phyloP scores from a whole-genome alignment of 495 filamentous ascomycete species.

The Aspergillus sparsus region DNA sequence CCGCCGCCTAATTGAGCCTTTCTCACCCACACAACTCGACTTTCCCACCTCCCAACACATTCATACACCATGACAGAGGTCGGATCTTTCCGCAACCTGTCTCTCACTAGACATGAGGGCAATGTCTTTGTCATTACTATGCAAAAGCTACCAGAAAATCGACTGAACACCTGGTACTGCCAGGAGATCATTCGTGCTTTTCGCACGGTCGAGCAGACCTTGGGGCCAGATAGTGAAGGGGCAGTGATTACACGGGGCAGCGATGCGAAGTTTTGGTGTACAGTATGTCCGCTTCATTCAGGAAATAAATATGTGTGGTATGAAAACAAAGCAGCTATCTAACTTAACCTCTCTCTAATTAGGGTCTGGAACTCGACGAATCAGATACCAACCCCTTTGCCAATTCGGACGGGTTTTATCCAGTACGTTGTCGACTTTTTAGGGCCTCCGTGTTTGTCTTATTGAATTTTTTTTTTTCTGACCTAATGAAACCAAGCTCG shows the following conservation, averaged over 20 bases:
- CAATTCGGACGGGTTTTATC: constrained; percentile 53
- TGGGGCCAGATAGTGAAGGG: constrained; percentile 45
- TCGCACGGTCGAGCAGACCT: constrained; percentile 39
- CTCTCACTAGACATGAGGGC: constrained; percentile 29
- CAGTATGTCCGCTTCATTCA: constrained; percentile 24
- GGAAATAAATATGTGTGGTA: background rate
- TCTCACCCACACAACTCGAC: too few relatives aligned
- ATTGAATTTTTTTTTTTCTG: background rate
- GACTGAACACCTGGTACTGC: constrained; percentile 45
- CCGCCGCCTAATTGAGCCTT: too few relatives aligned
- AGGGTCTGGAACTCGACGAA: constrained; percentile 53
- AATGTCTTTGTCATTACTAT: constrained; percentile 54
- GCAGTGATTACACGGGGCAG: constrained; percentile 49
- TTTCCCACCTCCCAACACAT: too few relatives aligned
- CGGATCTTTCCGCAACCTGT: constrained; percentile 28
- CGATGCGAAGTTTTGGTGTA: constrained; percentile 56
- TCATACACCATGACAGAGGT: background rate
- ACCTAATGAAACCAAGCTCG: constrained; percentile 26
- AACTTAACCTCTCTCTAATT: too few relatives aligned
- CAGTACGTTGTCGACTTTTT: constrained; percentile 19
- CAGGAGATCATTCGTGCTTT: constrained; percentile 52
- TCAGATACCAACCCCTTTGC: constrained; percentile 48
- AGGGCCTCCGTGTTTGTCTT: background rate
- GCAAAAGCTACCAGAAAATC: constrained; percentile 52
- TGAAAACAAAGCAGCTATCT: too few relatives aligned